phyloP scores from a whole-genome alignment of 2,329 filamentous ascomycete genomes.

The Apiospora rasikravindrae region DNA sequence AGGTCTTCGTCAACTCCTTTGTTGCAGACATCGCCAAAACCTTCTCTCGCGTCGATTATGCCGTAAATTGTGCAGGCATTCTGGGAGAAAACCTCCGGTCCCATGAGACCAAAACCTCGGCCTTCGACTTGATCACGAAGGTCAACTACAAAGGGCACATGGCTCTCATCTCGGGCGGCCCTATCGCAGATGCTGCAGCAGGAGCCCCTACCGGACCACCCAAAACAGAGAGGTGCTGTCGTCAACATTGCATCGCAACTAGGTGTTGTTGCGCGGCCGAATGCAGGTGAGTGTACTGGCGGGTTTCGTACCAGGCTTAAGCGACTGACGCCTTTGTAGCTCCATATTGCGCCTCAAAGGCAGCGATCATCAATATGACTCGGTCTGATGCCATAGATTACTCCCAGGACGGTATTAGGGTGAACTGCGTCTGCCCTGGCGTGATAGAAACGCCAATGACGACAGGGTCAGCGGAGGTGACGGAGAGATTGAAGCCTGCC shows the following conservation, averaged over 20 bases:
- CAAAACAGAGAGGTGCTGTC: conserved; percentile 50
- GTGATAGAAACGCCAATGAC: conserved; percentile 54
- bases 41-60: conserved; percentile 59
- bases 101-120: conserved; percentile 50
- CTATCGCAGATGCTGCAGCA: conserved; percentile 53
- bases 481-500: conserved; percentile 45
- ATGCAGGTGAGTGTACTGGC: conserved; percentile 44
- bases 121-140: conserved; percentile 58
- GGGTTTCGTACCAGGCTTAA: neutral
- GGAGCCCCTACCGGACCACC: conserved; percentile 46
- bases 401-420: conserved; percentile 45
- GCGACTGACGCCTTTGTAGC: conserved; percentile 40
- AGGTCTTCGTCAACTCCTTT: conserved; percentile 48
- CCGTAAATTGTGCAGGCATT: conserved; percentile 61
- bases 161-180: conserved; percentile 51
- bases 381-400: conserved; percentile 62
- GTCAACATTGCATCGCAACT: conserved; percentile 60
- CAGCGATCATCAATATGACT: conserved; percentile 63
- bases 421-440: conserved; percentile 48
- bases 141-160: conserved; percentile 61
- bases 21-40: conserved; percentile 36
- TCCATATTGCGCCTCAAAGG: conserved; percentile 63
- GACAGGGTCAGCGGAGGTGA: conserved; percentile 44
- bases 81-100: conserved; percentile 48
- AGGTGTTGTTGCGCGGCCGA: conserved; percentile 53